Base-by-base conservation (phyloP, 257 asterid genomes). In the Rehmannia glutinosa region DNA sequence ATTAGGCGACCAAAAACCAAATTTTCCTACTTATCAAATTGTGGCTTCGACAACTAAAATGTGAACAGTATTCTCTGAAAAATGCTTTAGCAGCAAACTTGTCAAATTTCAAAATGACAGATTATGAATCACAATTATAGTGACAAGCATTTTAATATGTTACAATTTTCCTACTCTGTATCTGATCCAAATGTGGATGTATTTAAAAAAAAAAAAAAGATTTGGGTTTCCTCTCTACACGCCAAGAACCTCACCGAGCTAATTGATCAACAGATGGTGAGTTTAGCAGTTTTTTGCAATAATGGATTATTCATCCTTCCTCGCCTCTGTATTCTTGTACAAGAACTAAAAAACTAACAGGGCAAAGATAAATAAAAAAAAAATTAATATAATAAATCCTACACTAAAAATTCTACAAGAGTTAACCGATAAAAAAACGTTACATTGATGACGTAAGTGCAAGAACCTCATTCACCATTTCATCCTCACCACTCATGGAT, bases 391-490 rank as follows among this genome's bases (percentile, higher is more conserved):
- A 38, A 38, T 11, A 38, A 38, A 38, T 38, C 43, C 43, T 38
- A 38, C 43, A 38, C 2, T 1, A 7, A 7, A 38, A 7, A 38
- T 38, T 38, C 43, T 38, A 38, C 43, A 38, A 38, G 43, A 38
- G 43, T 11, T 38, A 28, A n/a, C n/a, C n/a, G n/a, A n/a, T n/a
- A n/a, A n/a, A n/a, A n/a, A 80, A 78, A 81, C 79, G 77, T 80
- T 86, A 92, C 91, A 82, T 88, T 69, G 95, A 81, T 78, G 96
- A 87, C 51, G 96, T 84, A 86, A 86, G 96, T 77, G 86, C 96
- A 78, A 83, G 83, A 81, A 84, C 96, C 75, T 93, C 98, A 81
- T 90, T 90, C 75, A 90, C 91, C 89, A 86, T 88, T 76, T 92
- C 96, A 46, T 92, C 97, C 90, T 87, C 98, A 77, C 98, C 95